Base-by-base conservation (phyloP, 768 basidiomycete genomes). In the Mrakia gelida region DNA sequence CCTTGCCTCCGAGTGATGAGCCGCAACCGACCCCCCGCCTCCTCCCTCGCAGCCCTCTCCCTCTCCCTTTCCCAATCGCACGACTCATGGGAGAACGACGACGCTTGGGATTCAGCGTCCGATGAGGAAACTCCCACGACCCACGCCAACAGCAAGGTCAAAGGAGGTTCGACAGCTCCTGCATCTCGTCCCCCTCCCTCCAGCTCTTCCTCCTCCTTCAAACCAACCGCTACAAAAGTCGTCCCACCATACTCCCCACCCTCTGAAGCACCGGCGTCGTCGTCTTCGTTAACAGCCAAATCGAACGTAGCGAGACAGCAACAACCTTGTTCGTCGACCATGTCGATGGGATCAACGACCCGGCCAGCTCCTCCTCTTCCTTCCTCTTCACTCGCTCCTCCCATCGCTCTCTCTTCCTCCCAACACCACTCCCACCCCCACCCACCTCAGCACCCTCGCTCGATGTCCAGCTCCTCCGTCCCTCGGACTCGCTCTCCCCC, bases 81-180 rank as follows among this genome's bases (percentile, higher is more conserved):
- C 18, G 59, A 59, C 10, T 26, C 26, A 18, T 78, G 77, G 77
- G 63, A 45, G 23, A 45, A 78, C 11, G 77, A 78, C 62, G 77
- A 78, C 30, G 77, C 71, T n/a, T 78, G 77, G 77, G 77, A 78
- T 45, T 73, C 71, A 13, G 72, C 62, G 7, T 56, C 49, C 0
- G 77, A 78, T 45, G 71, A 61, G 45, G 77, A 78, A 16, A 68
- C 59, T 13, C 23, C 72, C 13, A 30, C 72, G 13, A 43, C 26
- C 28, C 2, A 2, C 16, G 13, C 34, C 74, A 15, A 32, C 73
- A 16, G 28, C 1, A 61, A 32, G 9, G 16, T 16, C 49, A 52
- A 16, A 62, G 80, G 80, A 34, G 79, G 81, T 10, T 45, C 45
- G 45, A 45, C 45, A 80, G 80, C 81, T n/a, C 81, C 80, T 59